Evolutionary conservation across 352 stramenopile genomes (phyloP), one percentile per base, ranked within the genome.

Genomic region (Saprolegnia diclina): DNA sequence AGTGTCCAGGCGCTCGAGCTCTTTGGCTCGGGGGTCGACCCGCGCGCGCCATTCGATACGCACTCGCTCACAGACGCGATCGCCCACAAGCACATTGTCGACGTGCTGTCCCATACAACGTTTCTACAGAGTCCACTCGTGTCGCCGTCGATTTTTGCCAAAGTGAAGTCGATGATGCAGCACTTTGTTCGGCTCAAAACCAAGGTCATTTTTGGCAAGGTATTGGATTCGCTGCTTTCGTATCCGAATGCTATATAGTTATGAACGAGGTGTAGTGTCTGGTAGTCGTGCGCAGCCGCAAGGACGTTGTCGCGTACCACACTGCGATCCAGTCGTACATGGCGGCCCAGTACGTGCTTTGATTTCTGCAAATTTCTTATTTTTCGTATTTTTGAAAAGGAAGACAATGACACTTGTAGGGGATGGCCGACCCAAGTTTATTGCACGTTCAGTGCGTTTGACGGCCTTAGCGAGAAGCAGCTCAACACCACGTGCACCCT

Each of bases 231-330:
- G n/a, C n/a, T n/a, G n/a, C n/a, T n/a, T n/a, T n/a, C n/a, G n/a
- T n/a, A n/a, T n/a, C n/a, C n/a, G n/a, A n/a, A n/a, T n/a, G n/a
- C n/a, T n/a, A n/a, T n/a, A n/a, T n/a, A n/a, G n/a, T n/a, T n/a
- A n/a, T n/a, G n/a, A n/a, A n/a, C n/a, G n/a, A n/a, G n/a, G 13
- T 71, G 3, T 72, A 94, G 79, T 90, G 82, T 44, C 90, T 94
- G 82, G 79, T 94, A 21, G 83, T 92, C n/a, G 78, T 82, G 18
- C 83, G 84, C 9, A 92, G 79, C 74, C 76, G 86, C 5, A 78
- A 79, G n/a, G 84, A 94, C 48, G 86, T 94, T 19, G 79, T 91
- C n/a, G 74, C 82, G 0, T 94, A 92, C 64, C 80, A 86, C 57
- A 76, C 81, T 53, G 56, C 91, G 22, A 77, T 94, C 61, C 76